Evolutionary conservation across 208 protist species (phyloP).

Genomic region (Strigomonas culicis): DNA sequence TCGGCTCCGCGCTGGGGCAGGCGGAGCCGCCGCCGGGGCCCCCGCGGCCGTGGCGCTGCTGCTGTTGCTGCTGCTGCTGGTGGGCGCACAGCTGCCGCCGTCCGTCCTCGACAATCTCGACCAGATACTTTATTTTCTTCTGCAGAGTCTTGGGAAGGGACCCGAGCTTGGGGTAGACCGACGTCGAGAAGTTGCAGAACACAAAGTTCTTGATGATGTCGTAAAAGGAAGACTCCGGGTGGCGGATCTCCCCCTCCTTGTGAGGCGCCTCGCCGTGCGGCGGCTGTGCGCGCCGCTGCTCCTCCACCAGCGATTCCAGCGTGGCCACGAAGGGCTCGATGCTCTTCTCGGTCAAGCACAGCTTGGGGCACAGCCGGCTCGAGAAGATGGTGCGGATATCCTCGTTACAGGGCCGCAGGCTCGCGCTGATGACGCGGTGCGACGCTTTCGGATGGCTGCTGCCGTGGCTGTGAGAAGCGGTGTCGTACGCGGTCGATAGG

Average conservation of each 20-base stretch:
- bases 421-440: not conserved
- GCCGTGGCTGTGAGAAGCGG: too few relatives aligned
- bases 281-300: slow-evolving; percentile 15
- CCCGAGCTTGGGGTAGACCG: not conserved
- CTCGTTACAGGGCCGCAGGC: not conserved
- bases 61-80: not conserved
- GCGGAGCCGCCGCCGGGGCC: not conserved
- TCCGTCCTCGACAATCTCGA: slow-evolving; percentile 1
- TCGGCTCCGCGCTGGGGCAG: not conserved
- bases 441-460: not conserved
- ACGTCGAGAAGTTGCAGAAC: slow-evolving; percentile 11
- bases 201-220: slow-evolving; percentile 9
- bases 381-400: not conserved
- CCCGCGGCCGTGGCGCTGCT: not conserved
- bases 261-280: not conserved
- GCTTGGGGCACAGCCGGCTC: not conserved
- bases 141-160: slow-evolving; percentile 6
- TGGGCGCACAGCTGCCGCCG: not conserved
- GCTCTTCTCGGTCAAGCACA: not conserved
- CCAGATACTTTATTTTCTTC: slow-evolving; percentile 6
- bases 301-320: slow-evolving; percentile 9
- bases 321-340: slow-evolving; percentile 7
- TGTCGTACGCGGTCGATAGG: not conserved
- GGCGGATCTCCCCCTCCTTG: not conserved
- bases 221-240: not conserved